Percentiles rank a stretch among this genome's conserved stretches.
phyloP scores from a whole-genome alignment of 306 rosid species.

The Spatholobus suberectus region DNA sequence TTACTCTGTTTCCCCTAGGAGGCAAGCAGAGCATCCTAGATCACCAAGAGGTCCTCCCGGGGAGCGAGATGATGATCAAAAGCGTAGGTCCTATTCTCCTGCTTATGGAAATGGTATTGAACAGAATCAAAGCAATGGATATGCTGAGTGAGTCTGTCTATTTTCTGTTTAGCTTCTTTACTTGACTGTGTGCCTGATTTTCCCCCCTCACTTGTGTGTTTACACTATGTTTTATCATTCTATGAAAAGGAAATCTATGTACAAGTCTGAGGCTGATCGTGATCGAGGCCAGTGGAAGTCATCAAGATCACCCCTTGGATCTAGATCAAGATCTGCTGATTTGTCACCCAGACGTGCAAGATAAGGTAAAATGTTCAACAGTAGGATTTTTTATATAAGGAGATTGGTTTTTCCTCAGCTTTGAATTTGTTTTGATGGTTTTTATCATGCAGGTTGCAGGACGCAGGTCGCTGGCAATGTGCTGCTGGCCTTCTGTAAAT shows the following conservation, averaged over 20 bases:
- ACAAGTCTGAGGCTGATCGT: conserved; percentile 62
- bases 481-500: conserved; percentile 42
- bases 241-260: conserved; percentile 67
- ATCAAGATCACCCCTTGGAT: conserved; percentile 86
- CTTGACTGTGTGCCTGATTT: neutral
- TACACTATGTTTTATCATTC: neutral
- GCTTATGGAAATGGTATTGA: conserved; percentile 68
- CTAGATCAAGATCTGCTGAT: conserved; percentile 80
- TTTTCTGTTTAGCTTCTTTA: neutral
- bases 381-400: neutral
- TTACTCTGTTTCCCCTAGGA: conserved; percentile 79
- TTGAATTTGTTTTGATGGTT: conserved; percentile 33
- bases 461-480: conserved; percentile 36
- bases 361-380: conserved; percentile 47
- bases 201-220: neutral
- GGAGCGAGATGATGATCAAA: conserved; percentile 69
- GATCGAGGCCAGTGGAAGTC: conserved; percentile 75
- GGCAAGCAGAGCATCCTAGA: conserved; percentile 72
- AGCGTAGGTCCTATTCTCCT: conserved; percentile 82
- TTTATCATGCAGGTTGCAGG: conserved; percentile 42
- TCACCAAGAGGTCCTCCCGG: conserved; percentile 78
- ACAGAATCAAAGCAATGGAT: conserved; percentile 59
- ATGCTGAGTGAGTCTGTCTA: conserved; percentile 61
- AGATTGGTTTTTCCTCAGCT: neutral
- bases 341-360: conserved; percentile 76